Percentiles rank a stretch among this genome's conserved stretches.
Evolutionary conservation across 2,329 filamentous ascomycete species (phyloP).

Genomic region (Colletotrichum acutatum): DNA sequence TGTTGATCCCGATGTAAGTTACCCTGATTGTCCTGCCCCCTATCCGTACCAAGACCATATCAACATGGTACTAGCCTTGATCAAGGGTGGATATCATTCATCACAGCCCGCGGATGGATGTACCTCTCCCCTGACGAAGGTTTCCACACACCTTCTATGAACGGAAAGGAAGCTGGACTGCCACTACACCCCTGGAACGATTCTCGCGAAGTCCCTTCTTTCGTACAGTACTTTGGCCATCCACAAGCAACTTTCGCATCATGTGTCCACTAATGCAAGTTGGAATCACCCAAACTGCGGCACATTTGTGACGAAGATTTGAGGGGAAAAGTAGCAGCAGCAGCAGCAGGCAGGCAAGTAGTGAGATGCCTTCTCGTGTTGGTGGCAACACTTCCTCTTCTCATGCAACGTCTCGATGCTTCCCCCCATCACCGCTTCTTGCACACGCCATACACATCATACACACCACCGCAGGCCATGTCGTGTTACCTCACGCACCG

Average conservation of each 20-base stretch:
- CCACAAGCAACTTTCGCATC: constrained; percentile 16
- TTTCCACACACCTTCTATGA: neutral
- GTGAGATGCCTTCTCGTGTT: constrained; percentile 6
- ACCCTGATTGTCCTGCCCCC: constrained; percentile 1
- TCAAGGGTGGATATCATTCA: constrained; percentile 1
- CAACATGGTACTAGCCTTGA: constrained; percentile 1
- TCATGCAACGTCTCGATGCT: neutral
- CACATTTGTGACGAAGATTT: constrained; percentile 3
- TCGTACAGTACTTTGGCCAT: constrained; percentile 34
- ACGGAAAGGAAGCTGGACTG: neutral
- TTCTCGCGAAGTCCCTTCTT: constrained; percentile 21
- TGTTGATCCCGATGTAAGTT: constrained; percentile 17
- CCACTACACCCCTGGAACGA: neutral
- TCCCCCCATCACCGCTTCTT: constrained; percentile 4
- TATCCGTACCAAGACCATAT: constrained; percentile 15
- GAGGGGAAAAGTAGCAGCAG: neutral
- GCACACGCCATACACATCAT: neutral
- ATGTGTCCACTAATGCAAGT: constrained; percentile 30
- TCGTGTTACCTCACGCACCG: constrained; percentile 1
- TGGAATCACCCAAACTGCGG: constrained; percentile 22
- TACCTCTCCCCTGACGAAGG: neutral
- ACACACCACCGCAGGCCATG: neutral
- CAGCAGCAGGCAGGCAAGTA: neutral
- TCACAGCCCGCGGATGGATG: constrained; percentile 1
- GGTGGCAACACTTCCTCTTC: constrained; percentile 4